phyloP scores from a whole-genome alignment of 768 basidiomycete species.

The Russula ochroleuca region DNA sequence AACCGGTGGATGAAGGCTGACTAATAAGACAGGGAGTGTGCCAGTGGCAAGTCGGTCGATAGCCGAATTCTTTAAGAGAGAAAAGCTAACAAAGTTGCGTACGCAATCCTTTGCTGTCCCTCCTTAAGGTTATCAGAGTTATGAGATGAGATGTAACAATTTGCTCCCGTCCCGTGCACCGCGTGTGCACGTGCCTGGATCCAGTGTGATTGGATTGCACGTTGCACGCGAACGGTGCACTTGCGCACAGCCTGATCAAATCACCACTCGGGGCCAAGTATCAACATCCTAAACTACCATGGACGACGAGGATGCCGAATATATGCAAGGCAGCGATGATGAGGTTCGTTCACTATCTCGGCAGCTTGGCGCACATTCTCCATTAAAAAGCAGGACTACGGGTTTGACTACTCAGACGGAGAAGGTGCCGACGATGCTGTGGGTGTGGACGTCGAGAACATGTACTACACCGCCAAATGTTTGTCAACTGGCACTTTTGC shows the following conservation, averaged over 20 bases:
- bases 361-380: constrained; percentile 18
- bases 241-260: neutral
- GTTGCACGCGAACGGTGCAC: neutral
- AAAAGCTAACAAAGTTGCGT: neutral
- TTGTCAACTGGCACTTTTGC: constrained; percentile 31
- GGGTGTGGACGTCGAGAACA: constrained; percentile 90
- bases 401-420: constrained; percentile 92
- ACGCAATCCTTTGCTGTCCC: neutral
- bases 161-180: neutral
- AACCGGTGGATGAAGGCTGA: constrained; percentile 3
- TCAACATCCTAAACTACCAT: constrained; percentile 39
- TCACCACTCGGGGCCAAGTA: neutral
- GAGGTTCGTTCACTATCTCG: constrained; percentile 47
- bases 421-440: constrained; percentile 77
- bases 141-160: neutral
- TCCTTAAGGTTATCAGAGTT: neutral
- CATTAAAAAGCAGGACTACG: constrained; percentile 65
- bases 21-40: neutral
- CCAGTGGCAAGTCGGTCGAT: neutral
- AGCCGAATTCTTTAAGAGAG: neutral
- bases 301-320: constrained; percentile 94
- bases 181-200: constrained; percentile 13
- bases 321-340: constrained; percentile 86
- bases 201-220: neutral
- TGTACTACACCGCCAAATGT: constrained; percentile 99